Evolutionary conservation across 2,329 filamentous ascomycete genomes (phyloP), one percentile per base, ranked within the genome.

Genomic region (Coccinonectria pachysandricola): DNA sequence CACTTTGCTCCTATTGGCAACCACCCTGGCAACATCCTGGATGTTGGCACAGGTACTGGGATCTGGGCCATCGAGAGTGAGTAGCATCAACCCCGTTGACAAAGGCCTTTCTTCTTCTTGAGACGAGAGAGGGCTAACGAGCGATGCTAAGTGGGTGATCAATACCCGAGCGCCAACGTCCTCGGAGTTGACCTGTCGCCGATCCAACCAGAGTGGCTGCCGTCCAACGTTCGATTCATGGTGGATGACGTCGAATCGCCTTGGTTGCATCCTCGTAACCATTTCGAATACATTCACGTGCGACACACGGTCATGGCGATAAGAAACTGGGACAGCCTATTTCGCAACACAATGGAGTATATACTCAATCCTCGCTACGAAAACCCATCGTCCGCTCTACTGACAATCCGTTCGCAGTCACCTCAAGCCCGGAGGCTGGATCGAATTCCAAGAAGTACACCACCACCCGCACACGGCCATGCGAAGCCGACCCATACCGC

Each of bases 271-370:
- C 62, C 64, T 5, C 42, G 47, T 4, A 62, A 71, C 32, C 59
- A 65, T 26, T 76, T 74, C 28, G 71, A 77, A 44, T 74, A 72
- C 32, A 62, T 77, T 17, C 71, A 76, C 42, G 62, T 65, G n/a
- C 59, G 73, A 3, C 63, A 70, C 30, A 65, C 68, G 2, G 64
- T 68, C 9, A 62, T 66, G 56, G 67, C 63, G 3, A 65, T 75
- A 31, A 64, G 60, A 24, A 59, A 75, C 40, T 75, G 70, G 69
- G 57, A 57, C 2, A 54, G 43, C 9, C 45, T 75, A 1, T 58
- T 73, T 31, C 46, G 49, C 9, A 57, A 23, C 15, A 30, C 39
- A 3, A 21, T 45, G 4, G 31, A 40, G 43, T 45, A 34, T n/a
- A n/a, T n/a, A 35, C 40, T 26, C 18, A 12, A 13, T 12, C 6